These are phyloP conservation scores for Salvia miltiorrhiza DNA, from an alignment of 257 asterid genomes.

Conservation along the genomic window DNA sequence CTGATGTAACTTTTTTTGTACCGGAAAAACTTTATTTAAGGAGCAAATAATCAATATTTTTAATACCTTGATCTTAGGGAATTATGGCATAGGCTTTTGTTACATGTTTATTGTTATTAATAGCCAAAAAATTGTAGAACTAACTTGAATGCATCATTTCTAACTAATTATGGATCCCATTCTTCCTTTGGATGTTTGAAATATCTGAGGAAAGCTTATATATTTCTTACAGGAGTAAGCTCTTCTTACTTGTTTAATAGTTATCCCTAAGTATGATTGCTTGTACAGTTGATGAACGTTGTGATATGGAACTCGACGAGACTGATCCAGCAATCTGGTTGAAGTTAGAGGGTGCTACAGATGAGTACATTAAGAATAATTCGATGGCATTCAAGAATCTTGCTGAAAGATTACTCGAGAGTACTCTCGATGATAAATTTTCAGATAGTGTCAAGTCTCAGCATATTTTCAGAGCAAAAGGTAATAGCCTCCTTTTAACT, in stretches of 20 bases:
- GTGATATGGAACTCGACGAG: slow-evolving; percentile 98
- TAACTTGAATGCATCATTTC: not conserved
- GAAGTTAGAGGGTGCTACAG: slow-evolving; percentile 81
- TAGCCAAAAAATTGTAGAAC: not conserved
- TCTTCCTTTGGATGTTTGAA: not conserved
- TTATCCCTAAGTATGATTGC: slow-evolving; percentile 11
- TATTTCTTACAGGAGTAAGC: not conserved
- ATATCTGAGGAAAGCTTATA: slow-evolving; percentile 12
- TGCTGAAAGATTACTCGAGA: slow-evolving; percentile 77
- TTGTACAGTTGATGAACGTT: slow-evolving; percentile 86
- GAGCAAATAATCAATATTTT: not conserved
- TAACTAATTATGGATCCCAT: not conserved
- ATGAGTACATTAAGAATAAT: slow-evolving; percentile 72
- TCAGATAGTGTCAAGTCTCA: slow-evolving; percentile 55
- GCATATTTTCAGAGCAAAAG: slow-evolving; percentile 49
- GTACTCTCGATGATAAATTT: slow-evolving; percentile 68
- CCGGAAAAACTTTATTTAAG: not conserved
- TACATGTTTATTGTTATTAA: not conserved
- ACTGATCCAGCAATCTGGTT: slow-evolving; percentile 94
- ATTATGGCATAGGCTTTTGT: not conserved
- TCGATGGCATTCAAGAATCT: slow-evolving; percentile 62
- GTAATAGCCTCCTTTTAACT: slow-evolving; percentile 34
- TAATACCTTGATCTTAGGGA: not conserved
- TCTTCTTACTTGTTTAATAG: slow-evolving; percentile 1
- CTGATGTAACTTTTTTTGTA: not conserved